Percentiles rank a stretch among this genome's conserved stretches.
Conservation (phyloP, 768 basidiomycete genomes). For the Clavaria fumosa region DNA sequence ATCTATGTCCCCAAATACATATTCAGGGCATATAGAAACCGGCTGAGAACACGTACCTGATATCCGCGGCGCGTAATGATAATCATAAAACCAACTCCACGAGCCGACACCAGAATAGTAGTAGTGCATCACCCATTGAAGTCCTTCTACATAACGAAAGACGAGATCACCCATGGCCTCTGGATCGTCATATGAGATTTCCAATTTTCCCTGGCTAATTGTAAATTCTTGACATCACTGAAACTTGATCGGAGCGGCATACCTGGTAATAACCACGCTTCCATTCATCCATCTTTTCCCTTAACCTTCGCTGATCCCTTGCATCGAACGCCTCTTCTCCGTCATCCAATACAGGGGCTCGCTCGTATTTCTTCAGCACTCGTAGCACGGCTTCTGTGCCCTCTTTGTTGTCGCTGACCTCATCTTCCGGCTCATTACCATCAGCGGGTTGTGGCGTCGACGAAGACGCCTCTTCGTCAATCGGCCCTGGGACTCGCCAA, state of each 20-base stretch:
- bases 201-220: slow-evolving; percentile 58
- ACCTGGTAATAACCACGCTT: slow-evolving; percentile 85
- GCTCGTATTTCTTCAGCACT: slow-evolving; percentile 77
- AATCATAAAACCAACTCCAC: slow-evolving; percentile 99
- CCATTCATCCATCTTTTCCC: slow-evolving; percentile 87
- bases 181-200: slow-evolving; percentile 58
- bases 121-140: slow-evolving; percentile 99
- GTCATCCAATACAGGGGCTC: slow-evolving; percentile 61
- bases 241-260: slow-evolving; percentile 9
- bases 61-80: slow-evolving; percentile 94
- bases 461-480: slow-evolving; percentile 17
- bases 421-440: slow-evolving; percentile 40
- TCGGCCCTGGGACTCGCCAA: slow-evolving; percentile 38
- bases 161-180: slow-evolving; percentile 54
- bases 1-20: slow-evolving; percentile 18
- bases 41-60: slow-evolving; percentile 42
- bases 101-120: slow-evolving; percentile 95
- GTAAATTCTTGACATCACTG: background rate
- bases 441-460: slow-evolving; percentile 24
- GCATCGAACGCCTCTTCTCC: slow-evolving; percentile 67
- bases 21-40: slow-evolving; percentile 3
- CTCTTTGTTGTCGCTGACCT: slow-evolving; percentile 35
- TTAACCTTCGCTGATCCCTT: slow-evolving; percentile 52
- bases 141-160: slow-evolving; percentile 77
- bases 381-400: slow-evolving; percentile 77